Evolutionary conservation across 345 rosid species (phyloP).

Genomic region (Heritiera littoralis): DNA sequence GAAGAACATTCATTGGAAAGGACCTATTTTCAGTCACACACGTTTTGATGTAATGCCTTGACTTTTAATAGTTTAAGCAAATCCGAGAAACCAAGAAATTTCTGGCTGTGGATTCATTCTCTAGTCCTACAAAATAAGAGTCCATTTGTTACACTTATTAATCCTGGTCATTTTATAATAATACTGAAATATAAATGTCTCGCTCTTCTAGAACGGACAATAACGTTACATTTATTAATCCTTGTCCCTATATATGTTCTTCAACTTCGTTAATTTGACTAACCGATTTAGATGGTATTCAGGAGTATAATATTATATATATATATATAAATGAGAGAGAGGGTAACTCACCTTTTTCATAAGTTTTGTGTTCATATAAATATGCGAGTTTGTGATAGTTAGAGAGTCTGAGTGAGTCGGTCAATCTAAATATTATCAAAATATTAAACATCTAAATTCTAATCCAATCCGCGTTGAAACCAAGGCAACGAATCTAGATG

Average conservation of each 20-base stretch:
- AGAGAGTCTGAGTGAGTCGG: background rate
- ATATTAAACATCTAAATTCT: background rate
- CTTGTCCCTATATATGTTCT: background rate
- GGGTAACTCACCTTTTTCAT: background rate
- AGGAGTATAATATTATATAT: too few relatives aligned
- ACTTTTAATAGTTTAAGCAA: background rate
- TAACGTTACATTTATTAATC: background rate
- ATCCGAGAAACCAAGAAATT: conserved; percentile 2
- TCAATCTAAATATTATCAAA: background rate
- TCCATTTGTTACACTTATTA: background rate
- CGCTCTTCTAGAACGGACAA: background rate
- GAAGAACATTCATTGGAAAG: background rate
- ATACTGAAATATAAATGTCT: too few relatives aligned
- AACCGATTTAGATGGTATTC: too few relatives aligned
- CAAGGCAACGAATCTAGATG: background rate
- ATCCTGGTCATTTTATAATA: background rate
- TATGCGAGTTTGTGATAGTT: background rate
- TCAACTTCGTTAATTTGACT: background rate
- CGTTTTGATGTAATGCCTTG: background rate
- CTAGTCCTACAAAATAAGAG: background rate
- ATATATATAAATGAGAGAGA: too few relatives aligned
- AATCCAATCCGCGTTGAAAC: background rate
- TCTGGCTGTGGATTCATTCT: background rate
- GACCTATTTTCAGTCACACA: background rate
- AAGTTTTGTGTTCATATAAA: background rate